Conservation (phyloP, 2,329 filamentous ascomycete species). For the Mycosphaerella sp. region DNA sequence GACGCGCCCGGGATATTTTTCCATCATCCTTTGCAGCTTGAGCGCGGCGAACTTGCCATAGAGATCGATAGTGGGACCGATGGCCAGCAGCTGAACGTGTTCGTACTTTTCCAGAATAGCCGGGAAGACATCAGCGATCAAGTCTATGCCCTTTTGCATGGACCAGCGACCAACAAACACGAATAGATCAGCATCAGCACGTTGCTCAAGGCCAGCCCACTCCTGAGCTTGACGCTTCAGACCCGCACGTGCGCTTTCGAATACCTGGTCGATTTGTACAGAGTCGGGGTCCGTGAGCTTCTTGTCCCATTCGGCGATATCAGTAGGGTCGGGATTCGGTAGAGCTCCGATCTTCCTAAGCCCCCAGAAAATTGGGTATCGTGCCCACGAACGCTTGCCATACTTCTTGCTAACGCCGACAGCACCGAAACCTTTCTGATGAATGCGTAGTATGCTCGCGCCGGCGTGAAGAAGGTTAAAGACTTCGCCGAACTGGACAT, state of each 20-base stretch:
- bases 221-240: conserved; percentile 58
- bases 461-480: conserved; percentile 65
- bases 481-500: conserved; percentile 62
- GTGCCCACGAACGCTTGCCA: conserved; percentile 58
- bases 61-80: conserved; percentile 61
- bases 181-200: conserved; percentile 58
- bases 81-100: conserved; percentile 56
- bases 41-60: conserved; percentile 63
- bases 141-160: conserved; percentile 62
- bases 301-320: conserved; percentile 56
- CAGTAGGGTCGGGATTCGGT: conserved; percentile 60
- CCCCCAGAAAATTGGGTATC: conserved; percentile 66
- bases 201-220: conserved; percentile 59
- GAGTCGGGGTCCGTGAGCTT: conserved; percentile 47
- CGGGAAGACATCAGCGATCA: conserved; percentile 63
- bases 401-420: conserved; percentile 65
- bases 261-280: conserved; percentile 49
- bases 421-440: conserved; percentile 62
- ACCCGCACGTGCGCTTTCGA: conserved; percentile 49
- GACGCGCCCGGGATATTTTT: conserved; percentile 58
- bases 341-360: conserved; percentile 56
- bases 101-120: conserved; percentile 55
- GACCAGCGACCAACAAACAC: conserved; percentile 66
- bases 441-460: conserved; percentile 58
- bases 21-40: conserved; percentile 59